Base-by-base conservation (phyloP, 345 rosid species). In the Laguncularia racemosa region DNA sequence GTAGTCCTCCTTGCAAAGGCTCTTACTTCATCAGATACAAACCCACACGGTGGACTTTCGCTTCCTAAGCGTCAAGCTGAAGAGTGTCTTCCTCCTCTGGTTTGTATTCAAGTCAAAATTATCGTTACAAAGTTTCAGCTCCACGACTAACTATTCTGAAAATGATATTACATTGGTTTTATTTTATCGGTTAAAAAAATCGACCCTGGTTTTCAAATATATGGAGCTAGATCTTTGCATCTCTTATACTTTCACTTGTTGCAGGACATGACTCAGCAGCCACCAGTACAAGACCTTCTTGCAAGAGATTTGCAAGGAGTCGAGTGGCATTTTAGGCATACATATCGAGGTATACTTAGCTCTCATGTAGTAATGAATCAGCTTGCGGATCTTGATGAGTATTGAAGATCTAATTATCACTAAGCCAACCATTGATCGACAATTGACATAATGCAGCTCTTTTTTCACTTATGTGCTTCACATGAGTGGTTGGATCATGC, bases 61-160 rank as follows among this genome's bases (percentile, higher is more conserved):
- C 62, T 81, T 46, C 89, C 75, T 0, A 84, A 53, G 65, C 63
- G 63, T 20, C 54, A 64, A 20, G 91, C 83, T 0, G 82, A 70
- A 7, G 81, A 81, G 45, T 76, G 83, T 66, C 70, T 89, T 56
- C 88, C 88, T 14, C 77, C 73, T 5, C 69, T 89, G 84, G 91
- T 89, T 64, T 17, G 68, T 60, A 49, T 62, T 14, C 43, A 33
- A 4, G 40, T 6, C 40, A 7, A 10, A 33, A 33, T 7, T 7
- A 6, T 33, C 9, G 7, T 33, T 33, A 33, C 1, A 33, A 33
- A 33, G 9, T 16, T 50, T 18, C n/a, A 17, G 6, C 1, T 16
- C 13, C 14, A 50, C 3, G 3, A 16, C 12, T 11, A 17, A 50
- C 21, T 50, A 4, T 16, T 10, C 20, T 16, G 2, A n/a, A n/a